Base-by-base conservation (phyloP, 2,329 filamentous ascomycete species). In the Helicocarpus griseus region DNA sequence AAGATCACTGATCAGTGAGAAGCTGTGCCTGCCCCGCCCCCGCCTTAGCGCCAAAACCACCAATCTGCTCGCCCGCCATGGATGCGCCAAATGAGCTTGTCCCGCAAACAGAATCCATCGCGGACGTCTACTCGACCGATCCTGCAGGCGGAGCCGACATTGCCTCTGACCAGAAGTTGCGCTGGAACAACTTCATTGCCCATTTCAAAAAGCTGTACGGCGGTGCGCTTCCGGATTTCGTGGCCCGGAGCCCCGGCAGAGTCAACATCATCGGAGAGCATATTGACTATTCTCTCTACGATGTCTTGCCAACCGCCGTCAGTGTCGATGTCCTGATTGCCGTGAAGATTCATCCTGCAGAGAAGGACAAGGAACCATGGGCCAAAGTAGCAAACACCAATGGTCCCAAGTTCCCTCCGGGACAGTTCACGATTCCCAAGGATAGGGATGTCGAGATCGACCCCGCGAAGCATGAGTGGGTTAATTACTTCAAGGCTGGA, bases 191-290 rank as follows among this genome's bases (percentile, higher is more conserved):
- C 40, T 77, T 97, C 40, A 73, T 91, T 39, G 72, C 78, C 48
- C 77, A 78, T 58, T 97, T 97, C 71, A 74, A 83, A 58, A 70
- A 78, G 53, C 73, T 72, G 39, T 95, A 91, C 70, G 83, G 91
- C 70, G 83, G 82, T 59, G 77, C 81, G 48, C 73, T 77, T 14
- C 83, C 90, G 36, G 79, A 86, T 53, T 96, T 95, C 63, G 82
- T 97, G 19, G 81, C 91, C 8, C 84, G 93, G 56, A 95, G 90
- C 51, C 93, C 93, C 1, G 93, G 93, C 54, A 82, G 93, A 59
- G 93, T 98, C 59, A 97, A 97, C 74, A 93, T 98, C 64, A 96
- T 98, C 66, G 93, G 93, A 69, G 93, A 98, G 77, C 93, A 98
- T 74, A 95, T 98, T 63, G 93, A 98, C 74, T 98, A 98, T 74